Conservation (phyloP, 2,329 filamentous ascomycete genomes). For the Diplodia mutila region DNA sequence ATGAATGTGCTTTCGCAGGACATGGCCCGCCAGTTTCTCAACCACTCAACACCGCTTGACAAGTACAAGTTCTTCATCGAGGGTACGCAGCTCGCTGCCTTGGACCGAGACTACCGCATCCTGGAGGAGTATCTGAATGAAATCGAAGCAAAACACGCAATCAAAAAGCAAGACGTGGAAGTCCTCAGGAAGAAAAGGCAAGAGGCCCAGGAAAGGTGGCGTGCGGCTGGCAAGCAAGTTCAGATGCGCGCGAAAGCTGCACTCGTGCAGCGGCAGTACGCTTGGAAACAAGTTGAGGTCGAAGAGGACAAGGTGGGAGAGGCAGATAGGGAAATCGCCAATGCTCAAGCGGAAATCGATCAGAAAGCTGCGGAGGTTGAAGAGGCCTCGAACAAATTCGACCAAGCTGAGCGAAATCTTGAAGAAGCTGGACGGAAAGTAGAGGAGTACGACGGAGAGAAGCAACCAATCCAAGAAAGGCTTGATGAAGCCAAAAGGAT, state of each 20-base stretch:
- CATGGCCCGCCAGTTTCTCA: constrained; percentile 90
- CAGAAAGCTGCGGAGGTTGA: constrained; percentile 52
- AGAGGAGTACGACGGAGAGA: constrained; percentile 39
- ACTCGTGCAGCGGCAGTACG: constrained; percentile 67
- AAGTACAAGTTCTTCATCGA: constrained; percentile 98
- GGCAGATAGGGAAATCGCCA: constrained; percentile 30
- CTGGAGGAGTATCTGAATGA: constrained; percentile 78
- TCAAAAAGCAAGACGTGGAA: constrained; percentile 66
- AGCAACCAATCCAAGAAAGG: constrained; percentile 52
- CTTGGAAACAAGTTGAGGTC: constrained; percentile 78
- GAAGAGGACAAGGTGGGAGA: constrained; percentile 60
- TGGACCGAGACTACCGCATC: constrained; percentile 88
- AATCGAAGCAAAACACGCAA: constrained; percentile 62
- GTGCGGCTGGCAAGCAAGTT: constrained; percentile 63
- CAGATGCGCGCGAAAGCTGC: constrained; percentile 65
- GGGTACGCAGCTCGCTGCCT: constrained; percentile 88
- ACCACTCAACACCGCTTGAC: constrained; percentile 75
- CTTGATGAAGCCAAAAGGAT: constrained; percentile 55
- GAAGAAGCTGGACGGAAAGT: constrained; percentile 43
- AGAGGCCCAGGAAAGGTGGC: constrained; percentile 66
- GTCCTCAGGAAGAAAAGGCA: constrained; percentile 62
- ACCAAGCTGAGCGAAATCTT: constrained; percentile 47
- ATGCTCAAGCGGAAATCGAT: constrained; percentile 47
- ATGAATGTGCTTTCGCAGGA: constrained; percentile 96
- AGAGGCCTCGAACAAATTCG: constrained; percentile 47